These are phyloP conservation scores for Calycina marina DNA, from an alignment of 2,329 filamentous ascomycete species.

Conservation along the genomic window DNA sequence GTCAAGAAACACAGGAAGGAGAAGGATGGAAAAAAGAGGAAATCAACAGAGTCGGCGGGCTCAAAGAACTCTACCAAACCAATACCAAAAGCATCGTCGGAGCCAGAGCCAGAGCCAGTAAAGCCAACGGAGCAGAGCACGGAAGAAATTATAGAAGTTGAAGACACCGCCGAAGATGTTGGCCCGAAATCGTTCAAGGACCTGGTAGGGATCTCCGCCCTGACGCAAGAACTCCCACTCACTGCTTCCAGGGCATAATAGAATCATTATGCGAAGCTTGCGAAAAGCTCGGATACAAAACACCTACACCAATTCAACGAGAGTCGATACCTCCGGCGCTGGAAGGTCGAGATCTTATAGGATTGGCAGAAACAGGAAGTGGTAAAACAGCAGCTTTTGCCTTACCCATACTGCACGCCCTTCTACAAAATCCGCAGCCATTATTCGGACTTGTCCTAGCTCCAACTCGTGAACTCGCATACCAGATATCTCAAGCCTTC, in stretches of 20 bases:
- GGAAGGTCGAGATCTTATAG: constrained; percentile 74
- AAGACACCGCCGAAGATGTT: constrained; percentile 11
- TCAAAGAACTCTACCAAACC: not conserved
- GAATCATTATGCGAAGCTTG: constrained; percentile 85
- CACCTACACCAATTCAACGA: constrained; percentile 77
- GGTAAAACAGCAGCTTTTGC: constrained; percentile 96
- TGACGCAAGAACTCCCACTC: constrained; percentile 2
- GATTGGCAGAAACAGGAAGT: constrained; percentile 84
- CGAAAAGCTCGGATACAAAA: constrained; percentile 64
- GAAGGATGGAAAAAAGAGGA: constrained; percentile 8
- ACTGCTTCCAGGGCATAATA: constrained; percentile 50
- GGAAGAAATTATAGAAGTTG: constrained; percentile 11
- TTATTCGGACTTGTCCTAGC: constrained; percentile 83
- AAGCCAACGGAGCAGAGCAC: constrained; percentile 4
- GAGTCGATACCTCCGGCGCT: constrained; percentile 74
- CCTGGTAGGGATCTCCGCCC: constrained; percentile 21
- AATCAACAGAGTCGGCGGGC: constrained; percentile 6
- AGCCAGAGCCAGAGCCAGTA: constrained; percentile 10
- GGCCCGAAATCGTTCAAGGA: constrained; percentile 33
- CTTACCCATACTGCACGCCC: constrained; percentile 76
- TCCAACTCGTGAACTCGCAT: constrained; percentile 83
- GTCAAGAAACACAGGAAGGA: not conserved
- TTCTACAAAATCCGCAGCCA: constrained; percentile 76
- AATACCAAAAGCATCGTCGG: constrained; percentile 7
- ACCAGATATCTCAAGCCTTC: constrained; percentile 78